These are phyloP conservation scores for Chaetomium sp. DNA, from an alignment of 2,329 filamentous ascomycete genomes.

Conservation along the genomic window DNA sequence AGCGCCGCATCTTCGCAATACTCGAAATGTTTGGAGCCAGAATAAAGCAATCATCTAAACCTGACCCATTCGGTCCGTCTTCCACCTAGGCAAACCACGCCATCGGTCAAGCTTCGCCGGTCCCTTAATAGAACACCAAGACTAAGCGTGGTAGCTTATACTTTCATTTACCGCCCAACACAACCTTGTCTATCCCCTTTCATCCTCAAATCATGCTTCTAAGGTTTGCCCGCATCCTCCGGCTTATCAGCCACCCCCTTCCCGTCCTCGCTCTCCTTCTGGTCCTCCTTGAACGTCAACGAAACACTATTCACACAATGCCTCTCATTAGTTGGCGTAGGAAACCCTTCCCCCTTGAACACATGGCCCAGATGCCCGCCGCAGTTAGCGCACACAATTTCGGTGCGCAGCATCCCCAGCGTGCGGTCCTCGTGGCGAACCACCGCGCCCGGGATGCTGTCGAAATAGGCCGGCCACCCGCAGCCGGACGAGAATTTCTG, in stretches of 20 bases:
- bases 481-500: slow-evolving; percentile 97
- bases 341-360: slow-evolving; percentile 80
- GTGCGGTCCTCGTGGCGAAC: slow-evolving; percentile 69
- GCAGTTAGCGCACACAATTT: slow-evolving; percentile 93
- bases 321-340: slow-evolving; percentile 85
- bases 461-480: slow-evolving; percentile 97
- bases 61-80: no score
- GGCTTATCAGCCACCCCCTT: slow-evolving; percentile 9
- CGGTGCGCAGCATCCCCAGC: slow-evolving; percentile 77
- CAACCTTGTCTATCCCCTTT: neutral
- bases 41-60: no score
- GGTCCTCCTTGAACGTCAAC: slow-evolving; percentile 69
- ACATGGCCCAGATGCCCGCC: slow-evolving; percentile 89
- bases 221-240: neutral
- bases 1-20: no score
- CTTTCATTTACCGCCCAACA: neutral
- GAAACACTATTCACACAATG: slow-evolving; percentile 96
- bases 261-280: slow-evolving; percentile 24
- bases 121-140: neutral
- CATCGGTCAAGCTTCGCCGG: no score
- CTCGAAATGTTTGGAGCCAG: no score
- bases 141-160: neutral
- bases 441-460: slow-evolving; percentile 87
- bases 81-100: no score
- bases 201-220: neutral